Evolutionary conservation across 345 rosid genomes (phyloP).

Genomic region (Aquilaria sinensis): DNA sequence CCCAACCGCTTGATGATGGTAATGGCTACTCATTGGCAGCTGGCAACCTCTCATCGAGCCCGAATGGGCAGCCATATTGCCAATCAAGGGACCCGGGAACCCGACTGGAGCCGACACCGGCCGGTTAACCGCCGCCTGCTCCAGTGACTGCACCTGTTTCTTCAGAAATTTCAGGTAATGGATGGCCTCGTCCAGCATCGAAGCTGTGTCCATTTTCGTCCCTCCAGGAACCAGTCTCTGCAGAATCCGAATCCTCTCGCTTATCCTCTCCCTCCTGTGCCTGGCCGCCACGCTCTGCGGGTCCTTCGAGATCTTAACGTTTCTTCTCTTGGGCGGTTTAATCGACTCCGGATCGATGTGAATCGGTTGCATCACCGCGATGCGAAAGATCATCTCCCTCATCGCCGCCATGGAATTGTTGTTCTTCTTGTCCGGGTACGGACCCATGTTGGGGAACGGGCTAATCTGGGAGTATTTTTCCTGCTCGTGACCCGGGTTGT

Average conservation of each 20-base stretch:
- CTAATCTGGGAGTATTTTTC: constrained; percentile 19
- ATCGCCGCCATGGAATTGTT: constrained; percentile 61
- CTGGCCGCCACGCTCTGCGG: constrained; percentile 95
- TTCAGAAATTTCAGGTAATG: constrained; percentile 89
- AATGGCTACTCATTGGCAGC: constrained; percentile 12
- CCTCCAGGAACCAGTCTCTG: constrained; percentile 99
- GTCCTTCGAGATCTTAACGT: constrained; percentile 88
- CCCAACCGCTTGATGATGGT: constrained; percentile 32
- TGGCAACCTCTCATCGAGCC: constrained; percentile 44
- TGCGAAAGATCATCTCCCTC: constrained; percentile 78
- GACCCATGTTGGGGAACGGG: constrained; percentile 22
- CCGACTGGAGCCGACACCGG: constrained; percentile 21
- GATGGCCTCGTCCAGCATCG: constrained; percentile 91
- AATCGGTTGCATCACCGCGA: constrained; percentile 88
- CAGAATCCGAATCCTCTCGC: constrained; percentile 83
- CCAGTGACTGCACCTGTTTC: constrained; percentile 74
- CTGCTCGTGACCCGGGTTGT: constrained; percentile 21
- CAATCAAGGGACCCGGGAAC: constrained; percentile 26
- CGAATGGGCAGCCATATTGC: constrained; percentile 28
- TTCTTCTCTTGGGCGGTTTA: constrained; percentile 81
- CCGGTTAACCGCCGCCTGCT: constrained; percentile 52
- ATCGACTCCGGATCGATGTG: constrained; percentile 80
- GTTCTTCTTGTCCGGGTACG: constrained; percentile 35
- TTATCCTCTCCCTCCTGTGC: constrained; percentile 79
- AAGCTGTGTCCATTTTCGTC: constrained; percentile 92